Evolutionary conservation across 306 rosid genomes (phyloP).

Genomic region (Casuarina cunninghamiana): DNA sequence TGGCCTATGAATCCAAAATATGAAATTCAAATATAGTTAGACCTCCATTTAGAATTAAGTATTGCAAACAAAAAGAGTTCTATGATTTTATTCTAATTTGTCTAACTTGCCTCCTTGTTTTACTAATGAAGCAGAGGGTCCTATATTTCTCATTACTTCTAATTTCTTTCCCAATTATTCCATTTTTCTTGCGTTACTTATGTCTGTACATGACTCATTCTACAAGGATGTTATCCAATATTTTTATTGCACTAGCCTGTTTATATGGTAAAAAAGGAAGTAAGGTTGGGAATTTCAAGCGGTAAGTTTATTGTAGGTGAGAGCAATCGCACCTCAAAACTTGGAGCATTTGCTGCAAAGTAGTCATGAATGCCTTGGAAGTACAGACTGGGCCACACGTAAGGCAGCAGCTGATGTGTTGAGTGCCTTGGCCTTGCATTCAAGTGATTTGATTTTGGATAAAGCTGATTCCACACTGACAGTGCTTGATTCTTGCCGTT

Average conservation of each 20-base stretch:
- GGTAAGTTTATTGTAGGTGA: constrained; percentile 56
- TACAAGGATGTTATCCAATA: neutral
- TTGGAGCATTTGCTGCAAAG: constrained; percentile 71
- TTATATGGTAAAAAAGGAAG: constrained; percentile 6
- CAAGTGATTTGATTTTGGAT: constrained; percentile 69
- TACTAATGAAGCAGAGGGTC: neutral
- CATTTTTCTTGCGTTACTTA: neutral
- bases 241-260: neutral
- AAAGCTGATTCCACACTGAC: constrained; percentile 55
- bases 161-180: neutral
- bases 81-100: neutral
- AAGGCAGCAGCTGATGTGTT: constrained; percentile 96
- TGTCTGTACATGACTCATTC: neutral
- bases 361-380: constrained; percentile 78
- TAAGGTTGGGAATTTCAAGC: constrained; percentile 14
- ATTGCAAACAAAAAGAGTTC: neutral
- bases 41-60: neutral
- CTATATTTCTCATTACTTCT: neutral
- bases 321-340: constrained; percentile 86
- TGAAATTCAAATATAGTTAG: neutral
- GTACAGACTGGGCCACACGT: constrained; percentile 93
- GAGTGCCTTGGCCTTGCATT: constrained; percentile 67
- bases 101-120: neutral
- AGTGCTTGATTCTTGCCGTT: constrained; percentile 78
- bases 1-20: neutral